phyloP scores from a whole-genome alignment of 495 filamentous ascomycete genomes.

The Elasticomyces elasticus region DNA sequence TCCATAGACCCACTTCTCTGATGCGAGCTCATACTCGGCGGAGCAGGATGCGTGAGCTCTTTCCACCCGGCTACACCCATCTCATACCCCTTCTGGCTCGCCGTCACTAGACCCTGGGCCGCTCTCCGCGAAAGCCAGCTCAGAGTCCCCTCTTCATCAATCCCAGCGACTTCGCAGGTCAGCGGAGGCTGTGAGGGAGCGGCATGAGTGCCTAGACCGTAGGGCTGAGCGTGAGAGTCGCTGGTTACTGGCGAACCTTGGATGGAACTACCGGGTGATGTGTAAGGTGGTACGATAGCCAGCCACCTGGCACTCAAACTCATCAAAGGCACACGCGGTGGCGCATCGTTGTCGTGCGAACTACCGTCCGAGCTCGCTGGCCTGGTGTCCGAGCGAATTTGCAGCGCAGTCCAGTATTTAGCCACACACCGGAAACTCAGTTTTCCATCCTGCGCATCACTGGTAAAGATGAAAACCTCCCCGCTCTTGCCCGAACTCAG shows the following conservation, averaged over 20 bases:
- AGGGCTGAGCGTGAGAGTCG: slow-evolving; percentile 43
- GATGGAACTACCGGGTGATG: slow-evolving; percentile 59
- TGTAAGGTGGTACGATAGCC: slow-evolving; percentile 66
- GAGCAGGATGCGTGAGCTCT: slow-evolving; percentile 70
- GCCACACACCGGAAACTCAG: slow-evolving; percentile 54
- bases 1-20: slow-evolving; percentile 23
- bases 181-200: slow-evolving; percentile 66
- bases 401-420: slow-evolving; percentile 78
- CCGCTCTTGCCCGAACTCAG: slow-evolving; percentile 73
- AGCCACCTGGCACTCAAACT: slow-evolving; percentile 74
- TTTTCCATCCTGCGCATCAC: slow-evolving; percentile 16
- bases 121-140: slow-evolving; percentile 80
- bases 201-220: slow-evolving; percentile 57
- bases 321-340: slow-evolving; percentile 52
- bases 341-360: slow-evolving; percentile 37
- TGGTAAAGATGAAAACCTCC: slow-evolving; percentile 67
- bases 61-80: slow-evolving; percentile 81
- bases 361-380: slow-evolving; percentile 48
- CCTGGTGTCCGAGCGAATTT: slow-evolving; percentile 42
- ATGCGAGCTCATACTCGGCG: slow-evolving; percentile 19
- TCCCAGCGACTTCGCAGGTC: slow-evolving; percentile 66
- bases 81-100: slow-evolving; percentile 38
- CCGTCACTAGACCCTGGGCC: slow-evolving; percentile 78
- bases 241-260: slow-evolving; percentile 42
- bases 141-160: slow-evolving; percentile 68